Conservation (phyloP, 768 basidiomycete genomes). For the Leccinum arenicola region DNA sequence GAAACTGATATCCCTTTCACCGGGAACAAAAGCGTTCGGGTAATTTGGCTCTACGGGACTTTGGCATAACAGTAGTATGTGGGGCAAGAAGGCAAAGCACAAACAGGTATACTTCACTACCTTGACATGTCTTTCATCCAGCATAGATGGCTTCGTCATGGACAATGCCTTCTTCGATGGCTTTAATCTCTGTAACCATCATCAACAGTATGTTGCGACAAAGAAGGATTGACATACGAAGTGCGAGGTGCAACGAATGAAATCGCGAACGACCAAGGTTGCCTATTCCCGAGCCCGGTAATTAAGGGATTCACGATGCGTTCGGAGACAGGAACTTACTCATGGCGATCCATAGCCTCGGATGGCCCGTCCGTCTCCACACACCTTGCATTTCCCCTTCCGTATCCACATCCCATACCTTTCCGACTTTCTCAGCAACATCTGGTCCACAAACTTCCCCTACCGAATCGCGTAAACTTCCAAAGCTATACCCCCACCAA, state of each 20-base stretch:
- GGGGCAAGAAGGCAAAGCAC: too few relatives aligned
- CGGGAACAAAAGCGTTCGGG: too few relatives aligned
- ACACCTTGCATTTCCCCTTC: background rate
- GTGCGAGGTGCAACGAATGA: background rate
- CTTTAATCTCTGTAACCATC: background rate
- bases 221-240: too few relatives aligned
- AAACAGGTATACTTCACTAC: too few relatives aligned
- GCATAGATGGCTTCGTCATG: background rate
- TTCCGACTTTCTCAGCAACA: background rate
- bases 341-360: background rate
- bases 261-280: background rate
- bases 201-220: background rate
- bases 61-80: too few relatives aligned
- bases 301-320: rapidly evolving
- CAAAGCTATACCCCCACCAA: background rate
- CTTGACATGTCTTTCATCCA: conserved; percentile 29
- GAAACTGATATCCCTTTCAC: too few relatives aligned
- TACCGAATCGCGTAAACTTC: background rate
- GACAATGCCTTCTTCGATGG: background rate
- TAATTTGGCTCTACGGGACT: too few relatives aligned
- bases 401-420: background rate
- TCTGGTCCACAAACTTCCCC: background rate
- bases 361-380: background rate
- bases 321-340: background rate
- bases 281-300: background rate